A percentile compares a stretch with the other conserved stretches of the same genome.
Evolutionary conservation across 2,329 filamentous ascomycete genomes (phyloP).

Genomic region (Samsoniella hepiali): DNA sequence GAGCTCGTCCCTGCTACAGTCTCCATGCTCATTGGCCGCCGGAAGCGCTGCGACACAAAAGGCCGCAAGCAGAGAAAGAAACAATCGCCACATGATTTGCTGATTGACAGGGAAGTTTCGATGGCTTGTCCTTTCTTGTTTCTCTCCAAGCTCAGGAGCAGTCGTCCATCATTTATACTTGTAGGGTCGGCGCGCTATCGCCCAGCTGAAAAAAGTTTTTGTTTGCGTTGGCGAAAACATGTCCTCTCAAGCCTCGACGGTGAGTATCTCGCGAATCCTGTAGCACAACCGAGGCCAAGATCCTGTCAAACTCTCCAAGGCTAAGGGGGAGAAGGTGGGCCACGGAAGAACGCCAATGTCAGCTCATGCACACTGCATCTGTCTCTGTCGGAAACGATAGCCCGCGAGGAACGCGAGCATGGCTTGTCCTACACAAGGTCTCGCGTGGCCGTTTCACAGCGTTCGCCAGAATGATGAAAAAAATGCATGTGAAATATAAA

Average conservation of each 20-base stretch:
- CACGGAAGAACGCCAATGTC: background rate
- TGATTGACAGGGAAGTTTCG: background rate
- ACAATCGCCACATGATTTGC: background rate
- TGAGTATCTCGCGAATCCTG: conserved; percentile 1
- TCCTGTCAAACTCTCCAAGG: background rate
- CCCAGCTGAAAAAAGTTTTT: background rate
- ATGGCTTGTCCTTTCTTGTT: background rate
- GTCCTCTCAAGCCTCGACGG: background rate
- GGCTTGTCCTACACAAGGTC: background rate
- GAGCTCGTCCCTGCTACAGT: conserved; percentile 30
- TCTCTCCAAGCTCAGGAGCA: too few species aligned
- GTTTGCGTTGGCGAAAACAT: background rate
- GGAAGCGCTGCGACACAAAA: conserved; percentile 14
- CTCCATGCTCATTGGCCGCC: conserved; percentile 19
- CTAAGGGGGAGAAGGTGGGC: background rate
- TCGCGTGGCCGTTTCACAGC: background rate
- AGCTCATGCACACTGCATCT: conserved; percentile 8
- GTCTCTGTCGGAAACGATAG: conserved; percentile 16
- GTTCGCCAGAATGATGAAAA: background rate
- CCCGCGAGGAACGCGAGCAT: background rate
- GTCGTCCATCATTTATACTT: background rate
- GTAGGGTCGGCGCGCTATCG: background rate
- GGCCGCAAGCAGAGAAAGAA: conserved; percentile 1
- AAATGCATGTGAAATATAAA: background rate
- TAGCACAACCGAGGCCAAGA: conserved; percentile 15